These are phyloP conservation scores for Parmelia sp. DNA, from an alignment of 495 filamentous ascomycete genomes.

Conservation along the genomic window DNA sequence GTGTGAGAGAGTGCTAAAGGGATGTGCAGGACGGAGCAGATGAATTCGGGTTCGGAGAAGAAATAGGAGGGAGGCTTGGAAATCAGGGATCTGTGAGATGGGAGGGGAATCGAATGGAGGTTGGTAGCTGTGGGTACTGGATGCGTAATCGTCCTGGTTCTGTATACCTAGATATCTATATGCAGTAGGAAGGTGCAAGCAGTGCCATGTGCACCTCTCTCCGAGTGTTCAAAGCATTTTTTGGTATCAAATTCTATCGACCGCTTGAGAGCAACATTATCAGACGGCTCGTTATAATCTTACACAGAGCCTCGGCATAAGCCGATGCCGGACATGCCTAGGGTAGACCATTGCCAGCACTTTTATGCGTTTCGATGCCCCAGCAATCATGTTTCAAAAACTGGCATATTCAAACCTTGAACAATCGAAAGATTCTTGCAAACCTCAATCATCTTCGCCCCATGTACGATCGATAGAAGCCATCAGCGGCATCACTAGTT, in stretches of 20 bases:
- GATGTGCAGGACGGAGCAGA: neutral
- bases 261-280: neutral
- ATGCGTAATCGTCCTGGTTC: neutral
- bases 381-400: neutral
- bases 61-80: slow-evolving; percentile 45
- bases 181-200: neutral
- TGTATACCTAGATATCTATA: neutral
- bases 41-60: slow-evolving; percentile 28
- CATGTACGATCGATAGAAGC: slow-evolving; percentile 76
- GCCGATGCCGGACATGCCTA: neutral
- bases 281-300: neutral
- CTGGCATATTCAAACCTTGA: no score
- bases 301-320: neutral
- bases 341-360: neutral
- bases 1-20: neutral
- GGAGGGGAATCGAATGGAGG: neutral
- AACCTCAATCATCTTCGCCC: slow-evolving; percentile 44
- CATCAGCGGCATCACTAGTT: slow-evolving; percentile 62
- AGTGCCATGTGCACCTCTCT: neutral
- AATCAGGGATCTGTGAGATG: neutral
- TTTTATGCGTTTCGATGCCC: neutral
- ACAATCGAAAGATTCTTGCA: neutral
- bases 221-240: neutral
- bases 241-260: slow-evolving; percentile 3
- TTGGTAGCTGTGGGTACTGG: neutral